These are phyloP conservation scores for Pyrenula aspistea DNA, from an alignment of 495 filamentous ascomycete species.

Conservation along the genomic window DNA sequence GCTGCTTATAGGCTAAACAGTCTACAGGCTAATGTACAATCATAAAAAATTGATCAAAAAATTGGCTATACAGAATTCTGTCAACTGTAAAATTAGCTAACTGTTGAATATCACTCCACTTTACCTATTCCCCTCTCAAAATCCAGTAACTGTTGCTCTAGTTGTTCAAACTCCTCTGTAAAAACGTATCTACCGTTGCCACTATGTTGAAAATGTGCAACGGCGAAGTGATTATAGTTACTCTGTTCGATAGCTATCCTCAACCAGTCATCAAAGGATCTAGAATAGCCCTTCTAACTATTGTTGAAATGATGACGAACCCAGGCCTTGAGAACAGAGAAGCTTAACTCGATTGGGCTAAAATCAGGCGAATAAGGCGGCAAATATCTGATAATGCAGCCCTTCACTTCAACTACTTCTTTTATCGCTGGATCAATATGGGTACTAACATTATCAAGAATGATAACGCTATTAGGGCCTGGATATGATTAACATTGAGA, in stretches of 20 bases:
- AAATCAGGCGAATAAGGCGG: conserved; percentile 6
- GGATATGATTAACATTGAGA: neutral
- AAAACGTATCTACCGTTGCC: neutral
- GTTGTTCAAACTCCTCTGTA: neutral
- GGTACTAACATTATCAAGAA: neutral
- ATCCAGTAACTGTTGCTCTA: neutral
- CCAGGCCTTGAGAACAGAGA: conserved; percentile 1
- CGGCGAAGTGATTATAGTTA: neutral
- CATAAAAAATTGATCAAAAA: neutral
- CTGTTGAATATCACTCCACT: neutral
- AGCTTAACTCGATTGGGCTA: conserved; percentile 1
- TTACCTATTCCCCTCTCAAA: neutral
- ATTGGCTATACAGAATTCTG: neutral
- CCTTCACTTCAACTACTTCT: neutral
- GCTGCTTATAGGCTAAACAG: neutral
- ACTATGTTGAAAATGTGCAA: neutral
- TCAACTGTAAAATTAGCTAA: neutral
- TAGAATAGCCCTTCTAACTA: neutral
- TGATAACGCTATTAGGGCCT: neutral
- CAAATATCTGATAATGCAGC: neutral
- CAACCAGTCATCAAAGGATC: neutral
- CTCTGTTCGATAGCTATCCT: neutral
- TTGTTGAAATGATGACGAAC: neutral
- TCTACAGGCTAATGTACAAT: neutral
- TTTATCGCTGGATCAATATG: neutral